Evolutionary conservation across 768 basidiomycete genomes (phyloP).

Genomic region (Russula emetica): DNA sequence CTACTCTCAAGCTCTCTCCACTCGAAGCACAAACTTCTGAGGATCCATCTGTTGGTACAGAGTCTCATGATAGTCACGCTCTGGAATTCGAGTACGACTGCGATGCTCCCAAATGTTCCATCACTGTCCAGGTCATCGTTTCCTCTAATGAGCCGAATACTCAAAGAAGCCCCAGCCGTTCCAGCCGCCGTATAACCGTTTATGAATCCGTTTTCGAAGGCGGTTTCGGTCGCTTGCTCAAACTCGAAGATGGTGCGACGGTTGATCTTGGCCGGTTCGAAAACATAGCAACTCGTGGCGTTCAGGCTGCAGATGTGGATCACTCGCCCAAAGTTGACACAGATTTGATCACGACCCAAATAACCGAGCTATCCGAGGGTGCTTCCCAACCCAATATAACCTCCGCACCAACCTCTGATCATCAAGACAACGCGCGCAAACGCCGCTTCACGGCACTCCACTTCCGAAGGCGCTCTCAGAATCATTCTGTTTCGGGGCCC

Average conservation of each 20-base stretch:
- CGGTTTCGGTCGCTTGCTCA: constrained; percentile 74
- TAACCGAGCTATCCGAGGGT: constrained; percentile 5
- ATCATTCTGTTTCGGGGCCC: constrained; percentile 62
- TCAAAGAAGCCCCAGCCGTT: constrained; percentile 31
- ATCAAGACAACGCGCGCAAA: constrained; percentile 30
- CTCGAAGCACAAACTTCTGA: constrained; percentile 43
- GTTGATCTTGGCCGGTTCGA: constrained; percentile 80
- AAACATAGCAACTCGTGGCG: constrained; percentile 27
- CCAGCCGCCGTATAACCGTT: constrained; percentile 47
- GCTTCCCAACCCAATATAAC: constrained; percentile 15
- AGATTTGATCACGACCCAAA: background rate
- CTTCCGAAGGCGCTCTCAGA: constrained; percentile 48
- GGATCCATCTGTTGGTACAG: constrained; percentile 37
- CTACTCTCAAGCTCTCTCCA: constrained; percentile 74
- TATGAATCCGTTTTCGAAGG: constrained; percentile 69
- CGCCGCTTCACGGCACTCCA: constrained; percentile 69
- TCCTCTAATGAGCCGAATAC: constrained; percentile 56
- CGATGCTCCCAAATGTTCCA: constrained; percentile 77
- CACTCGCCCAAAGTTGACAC: constrained; percentile 12
- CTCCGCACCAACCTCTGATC: constrained; percentile 31
- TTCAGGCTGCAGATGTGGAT: background rate
- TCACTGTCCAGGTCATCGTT: constrained; percentile 73
- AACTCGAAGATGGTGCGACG: constrained; percentile 70
- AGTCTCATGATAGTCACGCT: constrained; percentile 62
- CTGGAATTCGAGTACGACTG: constrained; percentile 93